These are phyloP conservation scores for Bidens hawaiensis DNA, from an alignment of 140 eudicot species.

Conservation along the genomic window DNA sequence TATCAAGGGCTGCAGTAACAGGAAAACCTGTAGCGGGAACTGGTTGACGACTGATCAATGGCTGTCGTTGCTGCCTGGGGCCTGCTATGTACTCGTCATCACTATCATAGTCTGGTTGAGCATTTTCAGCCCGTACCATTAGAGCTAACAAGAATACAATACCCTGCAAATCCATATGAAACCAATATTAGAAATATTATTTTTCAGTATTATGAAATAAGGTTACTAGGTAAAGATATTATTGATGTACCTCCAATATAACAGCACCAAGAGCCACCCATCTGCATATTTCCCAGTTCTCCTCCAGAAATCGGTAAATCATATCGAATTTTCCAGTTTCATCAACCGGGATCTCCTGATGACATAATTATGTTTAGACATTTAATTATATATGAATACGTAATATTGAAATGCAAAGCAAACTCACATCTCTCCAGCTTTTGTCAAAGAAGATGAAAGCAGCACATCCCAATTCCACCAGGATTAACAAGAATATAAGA, in stretches of 20 bases:
- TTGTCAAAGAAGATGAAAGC: slow-evolving; percentile 81
- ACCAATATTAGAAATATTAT: background rate
- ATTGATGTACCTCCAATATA: slow-evolving; percentile 55
- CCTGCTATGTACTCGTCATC: slow-evolving; percentile 85
- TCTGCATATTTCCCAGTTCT: slow-evolving; percentile 69
- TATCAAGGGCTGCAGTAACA: slow-evolving; percentile 65
- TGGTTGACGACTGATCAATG: slow-evolving; percentile 54
- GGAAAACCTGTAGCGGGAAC: slow-evolving; percentile 68
- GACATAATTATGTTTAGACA: slow-evolving; percentile 11
- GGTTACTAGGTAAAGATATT: background rate
- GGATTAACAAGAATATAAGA: slow-evolving; percentile 60
- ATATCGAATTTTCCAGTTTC: slow-evolving; percentile 71
- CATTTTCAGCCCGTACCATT: slow-evolving; percentile 72
- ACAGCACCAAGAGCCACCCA: slow-evolving; percentile 96
- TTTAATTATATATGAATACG: slow-evolving; percentile 3
- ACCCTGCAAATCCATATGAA: slow-evolving; percentile 41
- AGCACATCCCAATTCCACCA: slow-evolving; percentile 75
- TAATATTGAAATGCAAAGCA: background rate
- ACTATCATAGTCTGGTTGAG: slow-evolving; percentile 80
- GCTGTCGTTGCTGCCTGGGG: slow-evolving; percentile 84
- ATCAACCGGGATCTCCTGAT: slow-evolving; percentile 75
- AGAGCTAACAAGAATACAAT: slow-evolving; percentile 78
- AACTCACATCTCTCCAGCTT: slow-evolving; percentile 78
- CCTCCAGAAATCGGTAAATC: slow-evolving; percentile 64
- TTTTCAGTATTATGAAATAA: background rate